A percentile compares a stretch with the other conserved stretches of the same genome.
Conservation (phyloP, 331 rosid species). For the Pyracantha coccinea region DNA sequence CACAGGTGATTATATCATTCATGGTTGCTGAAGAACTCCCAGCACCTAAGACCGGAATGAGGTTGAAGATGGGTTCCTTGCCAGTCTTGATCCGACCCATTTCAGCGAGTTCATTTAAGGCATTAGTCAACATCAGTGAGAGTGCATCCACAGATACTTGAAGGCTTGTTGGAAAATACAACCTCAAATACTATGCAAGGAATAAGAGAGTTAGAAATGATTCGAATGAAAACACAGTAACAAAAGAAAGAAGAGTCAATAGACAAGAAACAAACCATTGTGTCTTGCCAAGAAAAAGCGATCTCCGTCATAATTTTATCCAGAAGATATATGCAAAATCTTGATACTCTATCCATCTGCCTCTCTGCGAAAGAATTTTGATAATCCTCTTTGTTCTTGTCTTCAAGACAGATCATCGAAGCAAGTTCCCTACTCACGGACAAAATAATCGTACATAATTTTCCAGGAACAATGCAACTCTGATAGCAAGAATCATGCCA, state of each 20-base stretch:
- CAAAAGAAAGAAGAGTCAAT: neutral
- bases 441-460: conserved; percentile 54
- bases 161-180: conserved; percentile 58
- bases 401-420: conserved; percentile 40
- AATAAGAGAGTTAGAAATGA: neutral
- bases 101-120: conserved; percentile 47
- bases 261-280: conserved; percentile 45
- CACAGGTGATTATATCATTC: conserved; percentile 68
- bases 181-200: conserved; percentile 61
- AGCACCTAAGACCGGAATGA: conserved; percentile 74
- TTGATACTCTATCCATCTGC: conserved; percentile 49
- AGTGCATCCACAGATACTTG: conserved; percentile 38
- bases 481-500: conserved; percentile 81
- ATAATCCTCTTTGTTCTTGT: conserved; percentile 19
- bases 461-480: conserved; percentile 55
- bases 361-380: conserved; percentile 28
- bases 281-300: conserved; percentile 65
- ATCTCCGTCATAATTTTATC: conserved; percentile 42
- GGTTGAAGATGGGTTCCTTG: conserved; percentile 64
- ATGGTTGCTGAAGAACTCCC: conserved; percentile 59
- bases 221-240: neutral
- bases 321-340: conserved; percentile 69
- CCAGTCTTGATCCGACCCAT: conserved; percentile 27
- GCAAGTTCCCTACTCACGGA: conserved; percentile 46
- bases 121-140: conserved; percentile 39